Base-by-base conservation (phyloP, 2,329 filamentous ascomycete genomes). In the Hymenoscyphus occultus region DNA sequence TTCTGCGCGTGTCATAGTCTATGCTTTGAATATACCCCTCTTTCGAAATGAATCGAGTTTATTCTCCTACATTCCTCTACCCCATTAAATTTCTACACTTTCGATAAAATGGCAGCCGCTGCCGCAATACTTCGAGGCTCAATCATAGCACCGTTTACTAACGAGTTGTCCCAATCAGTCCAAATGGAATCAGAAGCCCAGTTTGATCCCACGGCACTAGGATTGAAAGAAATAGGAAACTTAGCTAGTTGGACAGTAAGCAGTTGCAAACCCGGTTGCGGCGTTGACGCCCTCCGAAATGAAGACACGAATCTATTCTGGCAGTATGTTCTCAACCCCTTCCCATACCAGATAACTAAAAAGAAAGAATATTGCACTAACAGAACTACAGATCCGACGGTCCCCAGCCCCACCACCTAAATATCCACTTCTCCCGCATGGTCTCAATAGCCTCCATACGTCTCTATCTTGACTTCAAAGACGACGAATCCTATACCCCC, bases 401-500 rank as follows among this genome's bases (percentile, higher is more conserved):
- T 1, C 91, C 91, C 0, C 91, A 95, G 75, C 91, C 91, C 4
- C 91, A 95, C 74, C 85, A 88, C 68, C 83, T 95, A 59, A 94
- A 91, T 66, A 90, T 95, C 51, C 92, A 95, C 77, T 95, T 95
- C 77, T 88, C 92, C 78, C 92, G 93, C 72, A 85, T 91, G 7
- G 91, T 93, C 56, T 88, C 88, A 65, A 92, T 95, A 67, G 87
- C 89, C 5, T 86, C 88, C 35, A 87, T 95, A 61, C 84, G 91
- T n/a, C 86, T 95, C 72, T 93, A 90, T 71, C 88, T 99, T 56
- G 93, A 99, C 79, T 97, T 96, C 77, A 88, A 90, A 68, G 86
- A 92, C 62, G 95, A 99, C 77, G 95, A 99, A 78, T 95, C 91
- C 56, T 99, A 99, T 77, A 99, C 95, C 2, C 95, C 95, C 0